A percentile compares a stretch with the other conserved stretches of the same genome.
These are phyloP conservation scores for Cladobotryum mycophilum DNA, from an alignment of 2,329 filamentous ascomycete species.

Conservation along the genomic window DNA sequence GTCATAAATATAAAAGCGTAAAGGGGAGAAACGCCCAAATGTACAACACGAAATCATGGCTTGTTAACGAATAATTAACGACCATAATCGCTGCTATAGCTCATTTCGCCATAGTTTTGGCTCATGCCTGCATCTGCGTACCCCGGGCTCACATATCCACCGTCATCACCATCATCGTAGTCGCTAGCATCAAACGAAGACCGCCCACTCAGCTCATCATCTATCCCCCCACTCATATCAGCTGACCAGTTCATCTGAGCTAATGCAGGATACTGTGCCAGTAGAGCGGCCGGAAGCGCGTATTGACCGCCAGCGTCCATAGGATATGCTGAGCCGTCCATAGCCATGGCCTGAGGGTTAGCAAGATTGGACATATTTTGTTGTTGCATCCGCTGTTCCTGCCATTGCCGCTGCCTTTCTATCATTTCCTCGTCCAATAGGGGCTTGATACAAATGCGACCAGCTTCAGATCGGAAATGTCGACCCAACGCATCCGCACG, in stretches of 20 bases:
- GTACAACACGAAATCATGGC: too few relatives aligned
- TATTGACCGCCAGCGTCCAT: slow-evolving; percentile 54
- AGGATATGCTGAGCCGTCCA: slow-evolving; percentile 55
- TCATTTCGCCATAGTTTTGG: slow-evolving; percentile 49
- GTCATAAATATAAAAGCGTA: neutral
- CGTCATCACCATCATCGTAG: slow-evolving; percentile 67
- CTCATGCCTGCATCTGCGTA: slow-evolving; percentile 51
- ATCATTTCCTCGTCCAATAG: slow-evolving; percentile 88
- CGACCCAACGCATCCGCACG: slow-evolving; percentile 90
- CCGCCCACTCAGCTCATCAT: slow-evolving; percentile 70
- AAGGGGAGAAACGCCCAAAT: neutral
- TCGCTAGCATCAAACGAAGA: slow-evolving; percentile 80
- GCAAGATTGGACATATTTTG: slow-evolving; percentile 57
- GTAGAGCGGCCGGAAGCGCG: slow-evolving; percentile 74
- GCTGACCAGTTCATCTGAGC: slow-evolving; percentile 78
- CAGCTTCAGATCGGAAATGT: slow-evolving; percentile 93
- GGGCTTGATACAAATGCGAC: slow-evolving; percentile 95
- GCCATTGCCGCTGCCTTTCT: slow-evolving; percentile 69
- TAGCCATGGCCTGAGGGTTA: slow-evolving; percentile 48
- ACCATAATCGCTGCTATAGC: slow-evolving; percentile 47
- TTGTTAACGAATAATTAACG: slow-evolving; percentile 23
- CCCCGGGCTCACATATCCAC: slow-evolving; percentile 58
- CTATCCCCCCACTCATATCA: slow-evolving; percentile 63
- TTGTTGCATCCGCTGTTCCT: slow-evolving; percentile 63
- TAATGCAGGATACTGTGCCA: slow-evolving; percentile 91